Base-by-base conservation (phyloP, 2,329 filamentous ascomycete genomes). In the Capronia americana region DNA sequence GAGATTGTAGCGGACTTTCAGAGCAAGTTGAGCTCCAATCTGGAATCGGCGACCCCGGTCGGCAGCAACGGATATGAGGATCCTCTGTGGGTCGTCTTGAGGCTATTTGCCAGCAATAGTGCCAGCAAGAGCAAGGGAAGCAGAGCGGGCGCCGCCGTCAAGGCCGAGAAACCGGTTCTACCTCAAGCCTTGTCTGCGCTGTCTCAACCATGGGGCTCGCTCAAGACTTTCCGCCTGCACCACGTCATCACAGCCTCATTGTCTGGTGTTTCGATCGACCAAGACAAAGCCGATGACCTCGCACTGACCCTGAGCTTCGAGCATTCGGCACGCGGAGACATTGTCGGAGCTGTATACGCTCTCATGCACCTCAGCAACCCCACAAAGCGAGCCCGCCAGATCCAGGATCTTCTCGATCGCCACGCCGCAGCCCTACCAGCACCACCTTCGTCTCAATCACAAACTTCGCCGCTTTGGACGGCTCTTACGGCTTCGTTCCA, bases 201-300 rank as follows among this genome's bases (percentile, higher is more conserved):
- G 73, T 92, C 92, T 12, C 90, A 91, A 38, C 88, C 90, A 3
- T 81, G 96, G 57, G 89, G 93, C 71, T 87, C 88, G 70, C 87
- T 93, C 11, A 81, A 97, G 14, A 88, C 87, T 38, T 99, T 95
- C 89, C 93, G 97, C 77, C 84, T 99, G 14, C 88, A 91, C 64
- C 89, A 90, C 67, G 86, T 88, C 81, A 93, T 64, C 63, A 79
- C 76, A 7, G 61, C 83, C 79, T 32, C 83, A 81, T 65, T 82
- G 82, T 73, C 83, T 78, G 71, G 86, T 57, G 82, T 86, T 12
- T 79, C 83, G 57, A 78, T 87, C 53, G 82, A 84, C 20, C 76
- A 82, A 4, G 82, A 85, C 59, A 90, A 90, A 76, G 84, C 88
- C 1, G 90, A 93, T 71, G 85, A 87, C 50, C 80, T 87, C 55